Base-by-base conservation (phyloP, 768 basidiomycete genomes). In the Naganishia onofrii region DNA sequence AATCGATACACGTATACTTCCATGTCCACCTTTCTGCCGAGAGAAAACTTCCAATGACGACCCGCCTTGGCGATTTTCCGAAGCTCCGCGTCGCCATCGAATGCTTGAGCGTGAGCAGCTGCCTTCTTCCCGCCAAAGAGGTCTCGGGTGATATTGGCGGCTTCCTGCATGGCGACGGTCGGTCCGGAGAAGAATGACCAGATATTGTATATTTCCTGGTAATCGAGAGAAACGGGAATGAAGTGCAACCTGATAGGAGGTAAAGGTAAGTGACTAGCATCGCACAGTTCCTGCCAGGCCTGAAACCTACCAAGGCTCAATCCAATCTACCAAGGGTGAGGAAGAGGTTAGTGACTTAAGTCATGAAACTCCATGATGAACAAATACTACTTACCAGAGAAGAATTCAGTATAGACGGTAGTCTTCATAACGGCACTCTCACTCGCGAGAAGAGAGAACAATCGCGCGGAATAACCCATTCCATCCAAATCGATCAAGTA, bases 141-240 rank as follows among this genome's bases (percentile, higher is more conserved):
- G 1, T 48, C 71, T 21, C 73, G 69, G 0, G 87, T 87, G 21
- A 84, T 84, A 74, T 88, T 88, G 28, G 84, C 83, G 0, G 78
- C 76, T 9, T 83, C 79, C 12, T 90, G 80, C 46, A 88, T 86
- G 2, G 88, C 83, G 13, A 84, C 77, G 0, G 91, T 85, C 0
- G 91, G 87, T 0, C 95, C 94, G 0, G 91, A 92, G 83, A 97
- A 98, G 84, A 89, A 99, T 2, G 92, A 86, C 76, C 91, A 87
- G 67, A 97, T 86, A 78, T 97, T 94, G 83, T 98, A 96, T 64
- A 99, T 88, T 81, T 99, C 95, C 54, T 85, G 82, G 81, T 97
- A 97, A 3, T 88, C 85, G 48, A 89, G 84, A 0, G 93, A 93
- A 38, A 99, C 82, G 0, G 95, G 95, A 73, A 99, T 94, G 78